phyloP scores from a whole-genome alignment of 139 green algal genomes.

The Chlorella sp. region DNA sequence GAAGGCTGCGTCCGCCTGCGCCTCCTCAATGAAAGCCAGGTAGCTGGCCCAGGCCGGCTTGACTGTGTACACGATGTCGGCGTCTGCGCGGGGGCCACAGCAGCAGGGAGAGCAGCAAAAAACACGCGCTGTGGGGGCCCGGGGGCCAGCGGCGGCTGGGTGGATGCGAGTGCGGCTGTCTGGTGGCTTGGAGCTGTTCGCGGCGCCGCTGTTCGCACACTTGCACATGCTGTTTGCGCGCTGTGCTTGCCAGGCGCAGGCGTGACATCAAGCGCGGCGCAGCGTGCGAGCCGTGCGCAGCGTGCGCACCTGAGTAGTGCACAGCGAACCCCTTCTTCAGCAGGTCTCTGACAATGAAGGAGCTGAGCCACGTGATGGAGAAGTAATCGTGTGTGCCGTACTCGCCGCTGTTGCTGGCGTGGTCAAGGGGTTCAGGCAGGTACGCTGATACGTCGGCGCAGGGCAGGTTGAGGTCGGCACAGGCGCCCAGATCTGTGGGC shows the following conservation, averaged over 20 bases:
- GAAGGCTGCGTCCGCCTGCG: neutral
- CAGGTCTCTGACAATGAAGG: neutral
- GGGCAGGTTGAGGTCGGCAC: slow-evolving; percentile 6
- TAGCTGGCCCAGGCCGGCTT: slow-evolving; percentile 6
- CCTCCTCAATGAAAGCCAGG: neutral
- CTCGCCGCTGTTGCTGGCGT: neutral
- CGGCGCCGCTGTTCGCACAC: too few relatives aligned
- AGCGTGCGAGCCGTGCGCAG: too few relatives aligned
- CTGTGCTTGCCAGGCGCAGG: too few relatives aligned
- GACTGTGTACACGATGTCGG: neutral
- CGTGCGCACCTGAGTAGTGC: too few relatives aligned
- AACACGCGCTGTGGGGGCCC: too few relatives aligned
- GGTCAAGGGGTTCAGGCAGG: neutral
- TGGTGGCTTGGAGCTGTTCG: neutral
- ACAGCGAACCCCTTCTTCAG: too few relatives aligned
- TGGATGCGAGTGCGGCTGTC: neutral
- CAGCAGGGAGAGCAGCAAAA: too few relatives aligned
- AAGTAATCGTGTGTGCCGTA: neutral
- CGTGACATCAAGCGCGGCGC: too few relatives aligned
- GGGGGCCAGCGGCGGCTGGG: neutral
- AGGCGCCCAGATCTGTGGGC: neutral
- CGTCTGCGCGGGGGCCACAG: neutral
- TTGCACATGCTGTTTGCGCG: too few relatives aligned
- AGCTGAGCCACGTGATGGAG: neutral
- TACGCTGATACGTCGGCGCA: neutral